Base-by-base conservation (phyloP, 2,329 filamentous ascomycete species). In the Talaromyces amestolkiae region DNA sequence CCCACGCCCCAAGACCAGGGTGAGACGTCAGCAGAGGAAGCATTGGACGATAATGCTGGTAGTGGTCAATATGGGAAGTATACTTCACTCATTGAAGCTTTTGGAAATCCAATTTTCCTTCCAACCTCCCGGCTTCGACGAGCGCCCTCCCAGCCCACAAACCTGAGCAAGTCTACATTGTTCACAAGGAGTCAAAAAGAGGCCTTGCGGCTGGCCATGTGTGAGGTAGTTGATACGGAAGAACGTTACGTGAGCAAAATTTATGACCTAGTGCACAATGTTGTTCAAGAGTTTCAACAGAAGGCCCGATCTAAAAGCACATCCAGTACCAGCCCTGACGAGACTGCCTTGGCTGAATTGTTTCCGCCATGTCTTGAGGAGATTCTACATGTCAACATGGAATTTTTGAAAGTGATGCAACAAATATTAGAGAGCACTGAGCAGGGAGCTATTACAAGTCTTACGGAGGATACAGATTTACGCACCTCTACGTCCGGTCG, bases 161-260 rank as follows among this genome's bases (percentile, higher is more conserved):
- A 91, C 43, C 80, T 95, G 58, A 95, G 91, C 75, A 85, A 90
- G 69, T 91, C 87, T 71, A 91, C 89, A 71, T 86, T 89, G 0
- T 96, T 97, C 72, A 85, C 89, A 41, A 89, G 88, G 70, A 88
- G 91, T 65, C 92, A 97, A 73, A 96, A 96, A 74, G 85, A 93
- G 70, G 90, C 91, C 61, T 81, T 97, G 70, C 88, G 93, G 47
- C 90, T 93, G 77, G 94, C 97, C 76, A 89, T 99, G 84, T 89
- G 87, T 66, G 95, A 99, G 76, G 81, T 98, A 66, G 87, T 97
- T 39, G 91, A 96, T 72, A 99, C 95, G 0, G 95, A 99, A 76
- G 92, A 95, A 75, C 89, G 92, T 76, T 99, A 98, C 77, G 92
- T 99, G 49, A 85, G 86, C 71, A 97, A 98, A 77, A 80, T 99